A percentile compares a stretch with the other conserved stretches of the same genome.
phyloP scores from a whole-genome alignment of 1,139 yeast species.

The Eremothecium coryli region DNA sequence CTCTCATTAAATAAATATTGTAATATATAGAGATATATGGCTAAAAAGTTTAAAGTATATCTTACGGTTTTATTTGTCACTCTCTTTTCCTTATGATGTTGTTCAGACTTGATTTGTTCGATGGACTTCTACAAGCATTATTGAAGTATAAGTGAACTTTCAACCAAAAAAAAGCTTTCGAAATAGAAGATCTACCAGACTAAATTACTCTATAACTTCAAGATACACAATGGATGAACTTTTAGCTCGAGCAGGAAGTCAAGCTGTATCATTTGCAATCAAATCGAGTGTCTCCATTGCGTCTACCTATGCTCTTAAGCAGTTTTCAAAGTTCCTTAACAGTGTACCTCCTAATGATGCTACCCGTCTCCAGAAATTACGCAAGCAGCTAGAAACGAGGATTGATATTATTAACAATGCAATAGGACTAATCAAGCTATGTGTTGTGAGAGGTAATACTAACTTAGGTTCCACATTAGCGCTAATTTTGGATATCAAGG shows the following conservation, averaged over 20 bases:
- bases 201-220: too few relatives aligned
- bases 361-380: conserved; percentile 37
- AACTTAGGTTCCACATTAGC: conserved; percentile 49
- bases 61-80: neutral
- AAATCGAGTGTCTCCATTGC: conserved; percentile 71
- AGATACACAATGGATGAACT: conserved; percentile 40
- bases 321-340: conserved; percentile 50
- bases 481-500: conserved; percentile 47
- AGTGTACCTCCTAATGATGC: conserved; percentile 54
- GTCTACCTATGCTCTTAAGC: conserved; percentile 63
- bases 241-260: conserved; percentile 56
- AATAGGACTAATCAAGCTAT: conserved; percentile 58
- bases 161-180: too few relatives aligned
- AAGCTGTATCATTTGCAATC: conserved; percentile 73
- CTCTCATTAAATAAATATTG: conserved; percentile 43
- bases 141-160: too few relatives aligned
- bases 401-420: conserved; percentile 59
- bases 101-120: too few relatives aligned
- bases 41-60: too few relatives aligned
- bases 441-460: conserved; percentile 67
- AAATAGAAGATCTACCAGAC: too few relatives aligned
- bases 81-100: too few relatives aligned
- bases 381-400: conserved; percentile 46
- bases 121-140: too few relatives aligned
- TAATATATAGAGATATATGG: neutral